A percentile compares a stretch with the other conserved stretches of the same genome.
These are phyloP conservation scores for Backusella australiensis DNA, from an alignment of 192 early-diverging fungal genomes.

Conservation along the genomic window DNA sequence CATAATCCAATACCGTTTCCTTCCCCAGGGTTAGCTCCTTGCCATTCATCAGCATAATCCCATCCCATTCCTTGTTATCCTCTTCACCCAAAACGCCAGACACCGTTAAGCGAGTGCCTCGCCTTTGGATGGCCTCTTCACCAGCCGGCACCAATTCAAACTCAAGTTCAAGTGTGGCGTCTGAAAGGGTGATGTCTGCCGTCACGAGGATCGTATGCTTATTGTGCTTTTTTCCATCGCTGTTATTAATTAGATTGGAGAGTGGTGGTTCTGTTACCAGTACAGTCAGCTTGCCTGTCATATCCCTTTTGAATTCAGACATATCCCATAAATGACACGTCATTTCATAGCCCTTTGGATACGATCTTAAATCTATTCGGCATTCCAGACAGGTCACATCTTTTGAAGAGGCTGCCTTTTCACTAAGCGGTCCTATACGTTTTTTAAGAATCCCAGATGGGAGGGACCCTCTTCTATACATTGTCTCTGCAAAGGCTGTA, in stretches of 20 bases:
- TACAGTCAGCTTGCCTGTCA: slow-evolving; percentile 13
- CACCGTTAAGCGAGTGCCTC: slow-evolving; percentile 19
- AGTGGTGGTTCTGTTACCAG: slow-evolving; percentile 15
- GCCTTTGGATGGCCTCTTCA: background rate
- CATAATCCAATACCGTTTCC: slow-evolving; percentile 3
- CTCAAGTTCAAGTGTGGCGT: slow-evolving; percentile 10
- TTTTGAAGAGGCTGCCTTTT: background rate
- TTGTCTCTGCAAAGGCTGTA: background rate
- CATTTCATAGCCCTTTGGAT: slow-evolving; percentile 9
- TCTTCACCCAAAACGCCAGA: slow-evolving; percentile 21
- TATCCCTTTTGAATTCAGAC: slow-evolving; percentile 9
- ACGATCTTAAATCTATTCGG: background rate
- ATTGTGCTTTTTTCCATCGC: slow-evolving; percentile 5
- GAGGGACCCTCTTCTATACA: background rate
- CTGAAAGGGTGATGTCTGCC: background rate
- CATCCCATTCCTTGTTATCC: slow-evolving; percentile 23
- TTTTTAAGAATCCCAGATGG: background rate
- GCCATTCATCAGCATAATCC: slow-evolving; percentile 24
- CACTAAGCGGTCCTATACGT: background rate
- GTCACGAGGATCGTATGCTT: slow-evolving; percentile 11
- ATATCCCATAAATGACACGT: background rate
- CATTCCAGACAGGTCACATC: background rate
- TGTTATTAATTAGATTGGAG: slow-evolving; percentile 17
- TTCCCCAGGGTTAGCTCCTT: slow-evolving; percentile 14
- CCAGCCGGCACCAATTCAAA: slow-evolving; percentile 12